Base-by-base conservation (phyloP, 108 stramenopile genomes). In the Cyclotella kingstonii region DNA sequence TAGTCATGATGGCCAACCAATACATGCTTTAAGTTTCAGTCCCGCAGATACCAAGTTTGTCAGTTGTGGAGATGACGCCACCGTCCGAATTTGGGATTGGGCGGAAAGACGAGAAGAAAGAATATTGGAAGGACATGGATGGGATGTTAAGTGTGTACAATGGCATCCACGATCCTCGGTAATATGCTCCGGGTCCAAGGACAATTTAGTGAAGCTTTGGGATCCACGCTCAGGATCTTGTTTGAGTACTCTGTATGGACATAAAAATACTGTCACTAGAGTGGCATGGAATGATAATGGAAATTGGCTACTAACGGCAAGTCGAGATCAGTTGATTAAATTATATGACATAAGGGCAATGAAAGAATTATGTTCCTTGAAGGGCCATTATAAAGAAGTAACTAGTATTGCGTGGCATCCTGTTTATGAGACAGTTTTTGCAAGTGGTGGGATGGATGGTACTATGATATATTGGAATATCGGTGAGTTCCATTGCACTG, bases 361-460 rank as follows among this genome's bases (percentile, higher is more conserved):
- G 94, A 90, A 81, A 57, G 93, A 96, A 51, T 56, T 90, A 42
- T 78, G 77, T 50, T 85, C 86, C 4, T 64, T 94, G 51, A 91
- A 93, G 57, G 95, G 92, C 2, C 95, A 96, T 66, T 58, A 89
- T 77, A 89, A 90, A 59, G 92, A 95, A 74, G 93, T 96, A 1
- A 95, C 96, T 1, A 82, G 83, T 56, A 57, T 95, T 42, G 93
- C 96, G 1, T 98, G 96, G 96, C 96, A 98, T 80, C 98, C 98
- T 12, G 60, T 94, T 17, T 81, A 90, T 52, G 95, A 96, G 76
- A 60, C 83, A 21, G 89, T 98, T 11, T 83, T 98, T 67, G 92
- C 85, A 0, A 87, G 87, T 21, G 98, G 98, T n/a, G 91, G 90
- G 15, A 95, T 93, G 85, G 96, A 97, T 65, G 98, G 98, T 18